Evolutionary conservation across 345 rosid species (phyloP).

Genomic region (Atalantia buxifolia): DNA sequence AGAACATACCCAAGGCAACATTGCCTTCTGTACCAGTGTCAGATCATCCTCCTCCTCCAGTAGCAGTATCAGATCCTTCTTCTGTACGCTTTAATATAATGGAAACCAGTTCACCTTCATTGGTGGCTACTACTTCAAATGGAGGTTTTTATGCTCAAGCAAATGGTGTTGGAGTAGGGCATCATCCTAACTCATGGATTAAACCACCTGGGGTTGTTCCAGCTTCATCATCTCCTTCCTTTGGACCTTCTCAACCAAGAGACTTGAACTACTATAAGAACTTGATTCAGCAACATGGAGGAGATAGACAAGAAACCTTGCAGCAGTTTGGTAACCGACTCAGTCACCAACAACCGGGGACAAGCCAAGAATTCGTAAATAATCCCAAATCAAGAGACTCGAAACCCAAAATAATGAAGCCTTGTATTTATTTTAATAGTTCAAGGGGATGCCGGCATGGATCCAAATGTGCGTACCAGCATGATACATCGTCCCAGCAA

Average conservation of each 20-base stretch:
- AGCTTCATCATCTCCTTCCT: conserved; percentile 33
- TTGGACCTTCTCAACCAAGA: conserved; percentile 47
- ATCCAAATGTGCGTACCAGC: conserved; percentile 79
- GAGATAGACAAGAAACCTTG: conserved; percentile 66
- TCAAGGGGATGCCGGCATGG: conserved; percentile 91
- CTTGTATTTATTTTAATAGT: conserved; percentile 87
- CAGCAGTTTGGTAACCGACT: conserved; percentile 45
- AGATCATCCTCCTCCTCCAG: conserved; percentile 15
- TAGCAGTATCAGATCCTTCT: conserved; percentile 30
- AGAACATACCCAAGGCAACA: conserved; percentile 27
- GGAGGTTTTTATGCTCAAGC: conserved; percentile 49
- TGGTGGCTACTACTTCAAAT: conserved; percentile 35
- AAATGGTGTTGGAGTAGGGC: conserved; percentile 33
- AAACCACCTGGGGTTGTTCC: conserved; percentile 34
- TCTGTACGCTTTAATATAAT: conserved; percentile 33
- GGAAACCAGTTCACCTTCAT: conserved; percentile 34
- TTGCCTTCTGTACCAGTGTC: conserved; percentile 18
- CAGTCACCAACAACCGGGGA: conserved; percentile 32
- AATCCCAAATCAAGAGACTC: conserved; percentile 54
- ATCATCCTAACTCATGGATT: conserved; percentile 19
- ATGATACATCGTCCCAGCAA: conserved; percentile 58
- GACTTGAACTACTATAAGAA: conserved; percentile 83
- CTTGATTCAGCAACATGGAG: conserved; percentile 98
- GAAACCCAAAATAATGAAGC: conserved; percentile 80
- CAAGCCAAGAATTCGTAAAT: conserved; percentile 51